Evolutionary conservation across 2,329 filamentous ascomycete genomes (phyloP).

Genomic region (Teratosphaeria epicoccoides): DNA sequence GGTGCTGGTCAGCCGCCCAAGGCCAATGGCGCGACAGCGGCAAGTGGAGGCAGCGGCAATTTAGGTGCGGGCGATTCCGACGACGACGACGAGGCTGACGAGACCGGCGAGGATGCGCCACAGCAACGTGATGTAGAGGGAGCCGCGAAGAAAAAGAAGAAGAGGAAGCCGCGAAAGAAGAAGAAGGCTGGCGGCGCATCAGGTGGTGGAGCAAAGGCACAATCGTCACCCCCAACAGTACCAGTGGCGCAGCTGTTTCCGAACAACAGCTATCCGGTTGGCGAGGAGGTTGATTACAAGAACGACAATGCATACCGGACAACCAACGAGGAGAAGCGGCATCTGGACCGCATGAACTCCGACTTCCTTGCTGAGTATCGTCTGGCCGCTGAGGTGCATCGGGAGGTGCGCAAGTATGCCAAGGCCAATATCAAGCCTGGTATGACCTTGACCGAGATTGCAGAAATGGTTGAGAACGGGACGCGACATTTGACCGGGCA

Average conservation of each 20-base stretch:
- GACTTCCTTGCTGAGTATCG: constrained; percentile 45
- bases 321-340: constrained; percentile 38
- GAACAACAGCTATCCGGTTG: constrained; percentile 34
- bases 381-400: constrained; percentile 46
- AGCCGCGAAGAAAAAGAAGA: constrained; percentile 37
- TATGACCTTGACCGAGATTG: constrained; percentile 38
- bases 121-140: constrained; percentile 18
- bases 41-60: constrained; percentile 21
- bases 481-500: constrained; percentile 42
- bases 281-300: constrained; percentile 37
- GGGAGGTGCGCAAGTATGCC: constrained; percentile 43
- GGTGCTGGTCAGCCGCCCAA: constrained; percentile 11
- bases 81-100: constrained; percentile 26
- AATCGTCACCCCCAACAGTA: constrained; percentile 39
- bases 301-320: constrained; percentile 37
- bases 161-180: constrained; percentile 31
- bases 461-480: constrained; percentile 44
- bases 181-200: constrained; percentile 14
- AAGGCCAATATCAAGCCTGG: constrained; percentile 43
- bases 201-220: constrained; percentile 26
- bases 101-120: constrained; percentile 15
- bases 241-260: constrained; percentile 38
- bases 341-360: constrained; percentile 35
- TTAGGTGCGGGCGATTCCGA: constrained; percentile 26
- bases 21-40: constrained; percentile 12